Evolutionary conservation across 495 filamentous ascomycete species (phyloP), one percentile per base, ranked within the genome.

Genomic region (Hyaloscypha finlandica): DNA sequence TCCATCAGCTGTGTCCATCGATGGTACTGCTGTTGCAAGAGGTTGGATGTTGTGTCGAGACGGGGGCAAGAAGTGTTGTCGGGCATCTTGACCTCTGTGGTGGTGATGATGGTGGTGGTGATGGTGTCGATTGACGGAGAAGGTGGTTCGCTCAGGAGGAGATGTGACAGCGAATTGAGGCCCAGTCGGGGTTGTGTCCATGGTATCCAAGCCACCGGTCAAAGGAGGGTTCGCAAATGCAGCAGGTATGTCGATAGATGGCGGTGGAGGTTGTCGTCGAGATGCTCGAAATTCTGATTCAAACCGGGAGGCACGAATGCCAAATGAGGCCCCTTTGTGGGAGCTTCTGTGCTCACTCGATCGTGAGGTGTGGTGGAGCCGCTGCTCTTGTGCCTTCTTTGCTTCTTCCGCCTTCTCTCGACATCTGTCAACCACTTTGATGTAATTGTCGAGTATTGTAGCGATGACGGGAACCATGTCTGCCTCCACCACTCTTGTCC

Each of bases 381-480:
- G 59, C 59, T 64, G 66, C 64, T 74, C 71, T 64, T 74, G 52
- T 75, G 80, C 59, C 63, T 72, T 74, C 32, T 88, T 88, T 52
- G 83, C 83, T 60, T 86, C 82, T 70, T 97, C 92, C 33, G 88
- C 89, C 77, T 91, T 93, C 68, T 94, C 90, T 61, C 92, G 90
- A 66, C 90, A 90, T 74, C 91, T 92, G 69, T 98, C 95, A 63
- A 97, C 86, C 65, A 97, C 93, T 76, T 95, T 91, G 80, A 97
- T 92, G 80, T 99, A 98, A 74, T 98, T 98, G 80, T 97, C 92
- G 67, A 99, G 88, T 60, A 99, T 97, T n/a, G 95, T 98, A 45
- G 95, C 95, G 71, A 98, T 97, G 64, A 99, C 96, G 12, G 95
- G 95, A 1, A 99, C 95, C 91, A 99, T 97, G 74, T 99, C 95